phyloP scores from a whole-genome alignment of 2,329 filamentous ascomycete species.

The Magnaporthiopsis incrustans region DNA sequence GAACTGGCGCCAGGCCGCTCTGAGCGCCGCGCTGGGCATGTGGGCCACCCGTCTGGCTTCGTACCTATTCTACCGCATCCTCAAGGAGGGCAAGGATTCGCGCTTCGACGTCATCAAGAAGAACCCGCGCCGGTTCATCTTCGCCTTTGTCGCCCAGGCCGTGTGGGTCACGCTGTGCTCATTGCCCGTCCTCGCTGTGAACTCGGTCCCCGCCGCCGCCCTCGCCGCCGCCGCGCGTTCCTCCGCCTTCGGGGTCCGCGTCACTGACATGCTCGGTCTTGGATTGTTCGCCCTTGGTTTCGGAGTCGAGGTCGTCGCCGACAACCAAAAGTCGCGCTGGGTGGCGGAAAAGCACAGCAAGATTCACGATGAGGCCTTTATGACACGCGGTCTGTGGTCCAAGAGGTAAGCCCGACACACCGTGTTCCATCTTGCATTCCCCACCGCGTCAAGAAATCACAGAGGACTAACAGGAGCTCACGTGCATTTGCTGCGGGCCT shows the following conservation, averaged over 20 bases:
- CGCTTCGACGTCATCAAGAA: conserved; percentile 35
- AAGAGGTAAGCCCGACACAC: conserved; percentile 31
- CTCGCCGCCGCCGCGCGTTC: conserved; percentile 37
- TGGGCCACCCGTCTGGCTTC: conserved; percentile 57
- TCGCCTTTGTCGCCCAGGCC: conserved; percentile 46
- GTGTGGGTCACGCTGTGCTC: conserved; percentile 61
- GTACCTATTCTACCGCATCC: conserved; percentile 56
- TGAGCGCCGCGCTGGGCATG: conserved; percentile 33
- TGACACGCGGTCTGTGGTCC: conserved; percentile 55
- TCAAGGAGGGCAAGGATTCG: conserved; percentile 49
- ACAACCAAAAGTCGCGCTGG: conserved; percentile 58
- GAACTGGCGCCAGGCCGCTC: conserved; percentile 50
- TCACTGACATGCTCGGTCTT: conserved; percentile 32
- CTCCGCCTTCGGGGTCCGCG: conserved; percentile 3
- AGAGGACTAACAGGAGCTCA: not conserved
- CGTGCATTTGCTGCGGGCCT: not conserved
- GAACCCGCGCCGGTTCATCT: conserved; percentile 26
- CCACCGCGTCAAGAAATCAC: not conserved
- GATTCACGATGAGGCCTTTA: conserved; percentile 58
- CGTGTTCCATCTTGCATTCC: not conserved
- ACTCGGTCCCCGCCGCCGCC: conserved; percentile 47
- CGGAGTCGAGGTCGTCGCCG: conserved; percentile 52
- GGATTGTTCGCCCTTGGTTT: conserved; percentile 52
- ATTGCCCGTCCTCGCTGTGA: conserved; percentile 56
- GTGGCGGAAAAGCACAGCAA: conserved; percentile 52